phyloP scores from a whole-genome alignment of 2,329 filamentous ascomycete species.

The Colletotrichum salicis region DNA sequence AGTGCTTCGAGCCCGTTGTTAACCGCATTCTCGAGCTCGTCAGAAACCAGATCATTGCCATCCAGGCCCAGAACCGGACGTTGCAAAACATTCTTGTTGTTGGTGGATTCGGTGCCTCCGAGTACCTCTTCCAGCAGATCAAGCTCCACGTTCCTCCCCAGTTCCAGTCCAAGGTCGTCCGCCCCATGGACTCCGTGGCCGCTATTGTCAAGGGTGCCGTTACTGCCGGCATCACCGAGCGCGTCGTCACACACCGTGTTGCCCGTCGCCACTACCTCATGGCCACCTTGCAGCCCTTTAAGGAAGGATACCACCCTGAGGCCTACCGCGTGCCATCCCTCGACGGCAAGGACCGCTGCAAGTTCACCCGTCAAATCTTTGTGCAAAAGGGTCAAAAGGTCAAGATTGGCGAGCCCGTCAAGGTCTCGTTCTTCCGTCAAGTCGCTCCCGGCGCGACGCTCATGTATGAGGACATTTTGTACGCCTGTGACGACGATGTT shows the following conservation, averaged over 20 bases:
- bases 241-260: constrained; percentile 95
- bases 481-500: constrained; percentile 97
- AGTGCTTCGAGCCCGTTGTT: constrained; percentile 98
- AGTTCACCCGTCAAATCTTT: constrained; percentile 98
- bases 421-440: constrained; percentile 98
- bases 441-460: constrained; percentile 96
- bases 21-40: constrained; percentile 97
- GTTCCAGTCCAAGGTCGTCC: constrained; percentile 97
- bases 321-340: constrained; percentile 96
- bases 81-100: constrained; percentile 97
- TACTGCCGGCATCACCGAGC: constrained; percentile 96
- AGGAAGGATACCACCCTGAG: constrained; percentile 97
- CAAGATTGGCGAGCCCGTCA: constrained; percentile 98
- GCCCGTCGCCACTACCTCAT: constrained; percentile 98
- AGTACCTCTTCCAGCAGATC: constrained; percentile 99
- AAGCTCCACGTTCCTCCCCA: constrained; percentile 98
- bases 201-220: constrained; percentile 99
- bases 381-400: constrained; percentile 98
- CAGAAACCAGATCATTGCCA: constrained; percentile 97
- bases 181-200: constrained; percentile 98
- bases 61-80: constrained; percentile 94
- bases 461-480: constrained; percentile 99
- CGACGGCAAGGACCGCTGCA: constrained; percentile 97
- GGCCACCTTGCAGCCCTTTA: constrained; percentile 98
- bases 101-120: constrained; percentile 96